Evolutionary conservation across 441 rosid genomes (phyloP).

Genomic region (Adansonia rubrostipa): DNA sequence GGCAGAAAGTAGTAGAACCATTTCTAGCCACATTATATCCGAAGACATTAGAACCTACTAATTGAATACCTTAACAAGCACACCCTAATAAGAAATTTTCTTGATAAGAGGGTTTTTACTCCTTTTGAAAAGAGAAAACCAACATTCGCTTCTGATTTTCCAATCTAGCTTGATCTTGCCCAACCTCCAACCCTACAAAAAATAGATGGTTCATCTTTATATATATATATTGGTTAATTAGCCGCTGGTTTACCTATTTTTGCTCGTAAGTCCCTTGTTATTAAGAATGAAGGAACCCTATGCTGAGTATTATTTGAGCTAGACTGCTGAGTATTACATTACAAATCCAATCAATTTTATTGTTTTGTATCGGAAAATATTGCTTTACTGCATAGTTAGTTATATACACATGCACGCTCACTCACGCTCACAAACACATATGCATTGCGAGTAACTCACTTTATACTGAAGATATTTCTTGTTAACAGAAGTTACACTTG

Average conservation of each 20-base stretch:
- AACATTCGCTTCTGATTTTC: not conserved
- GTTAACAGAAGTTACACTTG: not conserved
- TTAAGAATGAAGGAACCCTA: not conserved
- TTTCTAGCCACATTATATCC: not conserved
- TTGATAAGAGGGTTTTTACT: not conserved
- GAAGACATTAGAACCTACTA: constrained; percentile 6
- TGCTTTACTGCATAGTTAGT: not conserved
- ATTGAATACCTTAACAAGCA: not conserved
- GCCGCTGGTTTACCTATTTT: not conserved
- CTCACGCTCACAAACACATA: not conserved
- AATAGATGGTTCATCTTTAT: not conserved
- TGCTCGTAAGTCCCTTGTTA: not conserved
- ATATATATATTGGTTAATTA: too few species aligned
- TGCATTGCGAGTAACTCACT: not conserved
- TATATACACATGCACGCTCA: not conserved
- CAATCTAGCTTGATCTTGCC: not conserved
- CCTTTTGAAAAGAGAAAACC: not conserved
- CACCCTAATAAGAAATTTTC: not conserved
- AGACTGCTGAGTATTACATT: not conserved
- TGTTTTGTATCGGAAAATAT: not conserved
- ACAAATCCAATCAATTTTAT: not conserved
- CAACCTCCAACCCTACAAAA: not conserved
- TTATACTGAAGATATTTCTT: not conserved
- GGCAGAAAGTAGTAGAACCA: constrained; percentile 12
- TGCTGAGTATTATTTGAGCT: constrained; percentile 4